These are phyloP conservation scores for Amanita molliuscula DNA, from an alignment of 768 basidiomycete genomes.

Conservation along the genomic window DNA sequence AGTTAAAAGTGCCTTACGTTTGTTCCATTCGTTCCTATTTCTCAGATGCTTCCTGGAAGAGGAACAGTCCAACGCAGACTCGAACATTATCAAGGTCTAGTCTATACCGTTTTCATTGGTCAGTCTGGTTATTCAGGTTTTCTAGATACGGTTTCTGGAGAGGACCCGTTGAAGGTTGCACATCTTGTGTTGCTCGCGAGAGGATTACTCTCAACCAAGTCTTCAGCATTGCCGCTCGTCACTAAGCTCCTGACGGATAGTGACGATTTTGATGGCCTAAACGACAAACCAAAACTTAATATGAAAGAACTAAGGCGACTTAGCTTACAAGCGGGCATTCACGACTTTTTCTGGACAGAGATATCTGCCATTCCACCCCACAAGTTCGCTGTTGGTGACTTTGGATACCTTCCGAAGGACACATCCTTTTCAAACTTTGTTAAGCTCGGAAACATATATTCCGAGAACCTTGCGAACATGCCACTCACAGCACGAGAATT, in stretches of 20 bases:
- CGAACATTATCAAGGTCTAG: conserved; percentile 11
- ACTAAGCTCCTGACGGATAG: conserved; percentile 19
- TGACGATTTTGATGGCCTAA: conserved; percentile 15
- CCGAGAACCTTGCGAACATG: conserved; percentile 17
- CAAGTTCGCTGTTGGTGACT: conserved; percentile 31
- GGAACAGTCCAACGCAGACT: conserved; percentile 18
- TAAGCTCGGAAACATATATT: conserved; percentile 26
- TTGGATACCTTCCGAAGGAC: conserved; percentile 30
- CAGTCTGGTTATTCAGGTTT: not conserved
- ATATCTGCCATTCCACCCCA: conserved; percentile 25
- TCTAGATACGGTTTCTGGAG: conserved; percentile 12
- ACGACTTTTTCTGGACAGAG: conserved; percentile 31
- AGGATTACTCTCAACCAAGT: conserved; percentile 23
- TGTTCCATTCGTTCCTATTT: not conserved
- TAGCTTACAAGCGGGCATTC: conserved; percentile 22
- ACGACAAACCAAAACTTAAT: conserved; percentile 12
- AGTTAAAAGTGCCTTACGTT: not conserved
- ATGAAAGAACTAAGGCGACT: conserved; percentile 28
- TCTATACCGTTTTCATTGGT: not conserved
- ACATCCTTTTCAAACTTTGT: conserved; percentile 28
- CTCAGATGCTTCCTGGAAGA: conserved; percentile 32
- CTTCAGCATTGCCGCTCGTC: conserved; percentile 20
- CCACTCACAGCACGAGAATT: conserved; percentile 13
- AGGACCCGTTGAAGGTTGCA: conserved; percentile 19
- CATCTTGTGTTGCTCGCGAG: conserved; percentile 30